A percentile compares a stretch with the other conserved stretches of the same genome.
Conservation (phyloP, 352 stramenopile species). For the Phytopythium sindhum region DNA sequence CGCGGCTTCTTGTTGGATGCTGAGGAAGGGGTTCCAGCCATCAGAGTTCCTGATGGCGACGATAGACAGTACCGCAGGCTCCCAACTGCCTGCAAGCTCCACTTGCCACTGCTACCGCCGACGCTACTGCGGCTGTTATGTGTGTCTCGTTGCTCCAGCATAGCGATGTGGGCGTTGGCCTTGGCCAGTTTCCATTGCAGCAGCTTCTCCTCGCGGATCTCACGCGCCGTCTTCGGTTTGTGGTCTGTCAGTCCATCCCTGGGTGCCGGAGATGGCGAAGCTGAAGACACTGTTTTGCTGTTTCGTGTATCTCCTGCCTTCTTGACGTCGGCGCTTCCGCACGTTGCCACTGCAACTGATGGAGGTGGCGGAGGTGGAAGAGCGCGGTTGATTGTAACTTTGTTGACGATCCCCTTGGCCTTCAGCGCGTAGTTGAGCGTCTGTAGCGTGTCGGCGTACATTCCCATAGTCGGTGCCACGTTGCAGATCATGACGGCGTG, state of each 20-base stretch:
- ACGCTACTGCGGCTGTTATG: background rate
- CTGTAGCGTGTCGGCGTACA: constrained; percentile 35
- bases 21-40: background rate
- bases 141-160: background rate
- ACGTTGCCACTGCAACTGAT: no score
- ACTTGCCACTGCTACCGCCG: background rate
- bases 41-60: background rate
- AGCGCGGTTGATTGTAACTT: constrained; percentile 11
- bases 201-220: constrained; percentile 1
- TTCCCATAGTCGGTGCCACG: constrained; percentile 15
- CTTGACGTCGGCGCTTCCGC: no score
- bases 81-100: background rate
- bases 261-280: background rate
- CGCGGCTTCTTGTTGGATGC: background rate
- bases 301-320: no score
- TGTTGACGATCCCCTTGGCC: constrained; percentile 27
- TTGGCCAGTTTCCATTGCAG: background rate
- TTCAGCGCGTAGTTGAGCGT: constrained; percentile 42
- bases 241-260: background rate
- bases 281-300: background rate
- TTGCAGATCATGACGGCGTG: constrained; percentile 46
- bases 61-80: background rate
- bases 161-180: background rate
- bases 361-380: no score
- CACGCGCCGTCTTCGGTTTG: background rate